Evolutionary conservation across 2,329 filamentous ascomycete species (phyloP).

Genomic region (Zymoseptoria crescenta): DNA sequence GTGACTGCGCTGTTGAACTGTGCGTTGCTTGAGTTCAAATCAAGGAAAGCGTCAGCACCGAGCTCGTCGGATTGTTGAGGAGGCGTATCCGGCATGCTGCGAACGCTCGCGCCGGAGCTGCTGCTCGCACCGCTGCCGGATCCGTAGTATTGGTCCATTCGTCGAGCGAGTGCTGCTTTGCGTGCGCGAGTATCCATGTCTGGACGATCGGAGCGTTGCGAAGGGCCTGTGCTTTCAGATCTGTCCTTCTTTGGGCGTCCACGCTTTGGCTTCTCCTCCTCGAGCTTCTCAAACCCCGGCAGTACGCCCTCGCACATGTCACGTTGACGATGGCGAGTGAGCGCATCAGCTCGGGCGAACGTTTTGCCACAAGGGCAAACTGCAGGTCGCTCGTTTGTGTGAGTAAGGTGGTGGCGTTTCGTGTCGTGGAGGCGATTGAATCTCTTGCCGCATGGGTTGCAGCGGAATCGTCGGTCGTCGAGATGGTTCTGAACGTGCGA

Average conservation of each 20-base stretch:
- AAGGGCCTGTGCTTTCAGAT: slow-evolving; percentile 12
- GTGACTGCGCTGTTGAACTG: slow-evolving; percentile 17
- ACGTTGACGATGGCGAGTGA: slow-evolving; percentile 87
- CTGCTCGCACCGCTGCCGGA: slow-evolving; percentile 16
- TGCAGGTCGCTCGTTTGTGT: slow-evolving; percentile 92
- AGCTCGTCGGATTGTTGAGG: slow-evolving; percentile 23
- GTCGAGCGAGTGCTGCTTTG: slow-evolving; percentile 49
- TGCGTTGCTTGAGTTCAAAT: slow-evolving; percentile 19
- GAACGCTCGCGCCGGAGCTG: slow-evolving; percentile 24
- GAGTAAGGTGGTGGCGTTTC: slow-evolving; percentile 95
- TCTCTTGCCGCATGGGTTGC: slow-evolving; percentile 86
- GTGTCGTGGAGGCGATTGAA: slow-evolving; percentile 96
- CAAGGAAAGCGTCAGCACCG: slow-evolving; percentile 24
- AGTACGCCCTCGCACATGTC: slow-evolving; percentile 96
- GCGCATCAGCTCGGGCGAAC: slow-evolving; percentile 89
- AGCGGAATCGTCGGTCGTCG: slow-evolving; percentile 90
- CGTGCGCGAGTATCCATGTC: slow-evolving; percentile 51
- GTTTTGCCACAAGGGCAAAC: slow-evolving; percentile 89
- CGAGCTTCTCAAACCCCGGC: slow-evolving; percentile 52
- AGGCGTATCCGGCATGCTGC: slow-evolving; percentile 28
- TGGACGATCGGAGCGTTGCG: slow-evolving; percentile 30
- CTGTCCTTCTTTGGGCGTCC: slow-evolving; percentile 57
- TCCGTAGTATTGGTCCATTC: slow-evolving; percentile 26
- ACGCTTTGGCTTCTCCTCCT: slow-evolving; percentile 60
- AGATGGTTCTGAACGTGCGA: slow-evolving; percentile 97